Base-by-base conservation (phyloP, 2,329 filamentous ascomycete species). In the Aspergillus sp. region DNA sequence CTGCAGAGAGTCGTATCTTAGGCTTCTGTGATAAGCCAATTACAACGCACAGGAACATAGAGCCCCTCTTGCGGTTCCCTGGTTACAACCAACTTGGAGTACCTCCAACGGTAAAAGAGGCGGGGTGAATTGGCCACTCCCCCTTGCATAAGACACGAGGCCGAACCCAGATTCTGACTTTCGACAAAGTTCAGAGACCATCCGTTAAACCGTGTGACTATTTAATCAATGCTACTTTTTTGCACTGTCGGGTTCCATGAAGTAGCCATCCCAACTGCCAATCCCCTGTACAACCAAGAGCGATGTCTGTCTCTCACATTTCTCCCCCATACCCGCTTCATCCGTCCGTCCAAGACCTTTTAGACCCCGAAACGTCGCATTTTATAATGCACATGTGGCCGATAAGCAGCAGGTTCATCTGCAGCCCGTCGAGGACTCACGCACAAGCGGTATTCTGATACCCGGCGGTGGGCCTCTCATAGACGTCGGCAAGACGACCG, bases 361-460 rank as follows among this genome's bases (percentile, higher is more conserved):
- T 83, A 49, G 70, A 83, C 63, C 76, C 79, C 1, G 79, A 83
- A 56, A 84, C 63, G 78, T 76, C 48, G 74, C 67, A 12, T 83
- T 83, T 68, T 83, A 84, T 70, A 82, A 83, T 64, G 64, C 78
- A 60, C 71, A 82, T 66, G 72, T 83, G 45, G 69, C 80, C 61
- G 73, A 81, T 68, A 74, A 78, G 52, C 80, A 81, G 60, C 81
- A 82, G 64, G 82, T 83, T 3, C 83, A 85, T 64, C 72, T 79
- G 13, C 82, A 83, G 56, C 80, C 83, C 1, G 73, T 85, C 9
- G 74, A 74, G 20, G 80, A 76, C 0, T 84, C 82, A 0, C 75
- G 83, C 17, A 74, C 76, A 18, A 78, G 78, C 53, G 81, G 81
- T 8, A 74, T 78, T n/a, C 68, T 83, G 13, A 81, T 84, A 36